Conservation (phyloP, 208 protist genomes). For the Leptomonas seymouri region DNA sequence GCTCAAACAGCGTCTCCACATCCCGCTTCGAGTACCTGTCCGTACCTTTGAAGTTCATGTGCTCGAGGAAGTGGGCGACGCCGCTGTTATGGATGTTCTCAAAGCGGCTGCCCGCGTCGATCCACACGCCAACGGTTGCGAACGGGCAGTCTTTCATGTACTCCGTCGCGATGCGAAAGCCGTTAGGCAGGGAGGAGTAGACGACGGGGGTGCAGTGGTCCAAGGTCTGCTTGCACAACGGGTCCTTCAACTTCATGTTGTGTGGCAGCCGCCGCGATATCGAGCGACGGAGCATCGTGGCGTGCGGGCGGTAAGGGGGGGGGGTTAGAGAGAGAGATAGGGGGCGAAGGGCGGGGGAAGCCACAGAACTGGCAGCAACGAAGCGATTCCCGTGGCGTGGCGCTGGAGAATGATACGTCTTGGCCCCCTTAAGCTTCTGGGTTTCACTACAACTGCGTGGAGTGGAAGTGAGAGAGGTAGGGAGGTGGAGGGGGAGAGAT, state of each 20-base stretch:
- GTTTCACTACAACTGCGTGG: background rate
- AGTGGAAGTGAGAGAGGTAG: background rate
- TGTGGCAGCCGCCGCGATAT: constrained; percentile 32
- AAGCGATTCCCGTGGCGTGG: no score
- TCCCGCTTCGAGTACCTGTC: constrained; percentile 85
- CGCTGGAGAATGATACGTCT: no score
- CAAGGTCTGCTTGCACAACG: constrained; percentile 51
- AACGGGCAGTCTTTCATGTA: constrained; percentile 90
- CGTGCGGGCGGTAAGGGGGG: no score
- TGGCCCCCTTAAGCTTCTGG: no score
- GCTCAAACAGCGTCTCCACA: constrained; percentile 96
- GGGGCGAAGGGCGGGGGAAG: background rate
- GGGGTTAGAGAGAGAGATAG: background rate
- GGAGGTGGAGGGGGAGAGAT: background rate
- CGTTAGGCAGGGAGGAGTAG: constrained; percentile 94
- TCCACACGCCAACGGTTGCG: constrained; percentile 97
- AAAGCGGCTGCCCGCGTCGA: constrained; percentile 97
- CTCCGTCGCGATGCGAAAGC: constrained; percentile 98
- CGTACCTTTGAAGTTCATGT: constrained; percentile 99
- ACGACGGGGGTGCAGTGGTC: constrained; percentile 78
- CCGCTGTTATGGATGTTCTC: constrained; percentile 98
- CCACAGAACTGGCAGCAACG: no score
- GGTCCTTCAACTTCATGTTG: constrained; percentile 63
- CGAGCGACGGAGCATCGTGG: constrained; percentile 21
- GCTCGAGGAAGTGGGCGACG: constrained; percentile 98